phyloP scores from a whole-genome alignment of 257 asterid species.

The Salvia miltiorrhiza region DNA sequence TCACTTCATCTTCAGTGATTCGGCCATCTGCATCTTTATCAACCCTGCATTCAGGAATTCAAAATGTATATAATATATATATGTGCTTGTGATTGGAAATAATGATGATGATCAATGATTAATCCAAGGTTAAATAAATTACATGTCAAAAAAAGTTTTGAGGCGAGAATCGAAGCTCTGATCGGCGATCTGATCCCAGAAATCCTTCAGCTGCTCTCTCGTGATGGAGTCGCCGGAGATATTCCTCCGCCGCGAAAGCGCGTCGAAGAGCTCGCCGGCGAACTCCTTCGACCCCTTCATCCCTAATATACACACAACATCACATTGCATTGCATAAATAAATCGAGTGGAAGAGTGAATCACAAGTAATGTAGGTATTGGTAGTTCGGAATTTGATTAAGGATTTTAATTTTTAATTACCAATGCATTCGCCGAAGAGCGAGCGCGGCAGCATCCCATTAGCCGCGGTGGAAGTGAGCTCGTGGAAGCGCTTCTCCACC shows the following conservation, averaged over 20 bases:
- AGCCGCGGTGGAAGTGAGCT: slow-evolving; percentile 37
- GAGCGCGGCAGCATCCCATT: slow-evolving; percentile 65
- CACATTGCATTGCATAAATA: not conserved
- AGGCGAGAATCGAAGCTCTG: slow-evolving; percentile 87
- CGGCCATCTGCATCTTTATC: slow-evolving; percentile 90
- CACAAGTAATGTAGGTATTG: slow-evolving; percentile 15
- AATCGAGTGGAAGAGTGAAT: not conserved
- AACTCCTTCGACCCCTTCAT: slow-evolving; percentile 83
- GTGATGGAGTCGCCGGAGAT: slow-evolving; percentile 53
- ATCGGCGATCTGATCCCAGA: slow-evolving; percentile 79
- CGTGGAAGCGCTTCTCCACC: slow-evolving; percentile 67
- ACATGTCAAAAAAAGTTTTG: slow-evolving; percentile 91
- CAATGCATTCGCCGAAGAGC: slow-evolving; percentile 80
- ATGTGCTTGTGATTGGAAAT: no score
- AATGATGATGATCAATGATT: not conserved
- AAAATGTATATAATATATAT: not conserved
- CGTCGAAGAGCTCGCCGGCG: slow-evolving; percentile 72
- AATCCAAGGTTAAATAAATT: slow-evolving; percentile 6
- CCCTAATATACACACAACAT: slow-evolving; percentile 34
- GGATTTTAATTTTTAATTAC: slow-evolving; percentile 28
- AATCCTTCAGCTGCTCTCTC: slow-evolving; percentile 58
- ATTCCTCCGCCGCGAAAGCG: slow-evolving; percentile 63
- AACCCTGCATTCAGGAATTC: slow-evolving; percentile 52
- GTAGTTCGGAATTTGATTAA: not conserved
- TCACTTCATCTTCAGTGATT: slow-evolving; percentile 80